Base-by-base conservation (phyloP, 1,284 basidiomycete genomes). In the Papiliotrema laurentii region DNA sequence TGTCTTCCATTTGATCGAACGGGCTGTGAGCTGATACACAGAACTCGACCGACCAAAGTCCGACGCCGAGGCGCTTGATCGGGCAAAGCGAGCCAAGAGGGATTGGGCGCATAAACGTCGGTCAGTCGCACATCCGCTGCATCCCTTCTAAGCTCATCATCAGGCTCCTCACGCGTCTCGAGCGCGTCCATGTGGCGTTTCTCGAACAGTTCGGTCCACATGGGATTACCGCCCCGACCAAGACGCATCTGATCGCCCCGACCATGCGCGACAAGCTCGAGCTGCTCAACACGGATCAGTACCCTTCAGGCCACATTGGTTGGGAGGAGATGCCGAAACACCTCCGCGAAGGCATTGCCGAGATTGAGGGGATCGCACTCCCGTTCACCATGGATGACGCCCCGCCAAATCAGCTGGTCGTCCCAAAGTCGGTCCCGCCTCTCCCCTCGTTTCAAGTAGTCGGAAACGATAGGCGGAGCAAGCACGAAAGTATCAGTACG, bases 91-190 rank as follows among this genome's bases (percentile, higher is more conserved):
- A 54, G 71, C 68, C 49, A 80, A 80, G 60, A 67, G 78, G 21
- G 60, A 75, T 11, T 80, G 78, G 79, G 78, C 78, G 9, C 66
- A 72, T 18, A 78, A 76, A 63, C 74, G 75, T 53, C 69, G 78
- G 63, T 69, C 13, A 50, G 67, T 58, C 18, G 26, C 10, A 11
- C 22, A 24, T 33, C 10, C 30, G 38, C 4, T 39, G 11, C 27
- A n/a, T 22, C 13, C 3, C 4, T 14, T 2, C 25, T 21, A n/a
- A 35, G 21, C 49, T 39, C 22, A 43, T 33, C 33, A 21, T 18
- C 25, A 43, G 31, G 25, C 34, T 22, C 36, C 31, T 28, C 16
- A 37, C 55, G 50, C 45, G 50, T 7, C 34, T 60, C 18, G 61
- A 61, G 27, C 47, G 50, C 11, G 21, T 18, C 13, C 53, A 61